Evolutionary conservation across 192 early-diverging fungal genomes (phyloP), one percentile per base, ranked within the genome.

Genomic region (Coemansia sp.): DNA sequence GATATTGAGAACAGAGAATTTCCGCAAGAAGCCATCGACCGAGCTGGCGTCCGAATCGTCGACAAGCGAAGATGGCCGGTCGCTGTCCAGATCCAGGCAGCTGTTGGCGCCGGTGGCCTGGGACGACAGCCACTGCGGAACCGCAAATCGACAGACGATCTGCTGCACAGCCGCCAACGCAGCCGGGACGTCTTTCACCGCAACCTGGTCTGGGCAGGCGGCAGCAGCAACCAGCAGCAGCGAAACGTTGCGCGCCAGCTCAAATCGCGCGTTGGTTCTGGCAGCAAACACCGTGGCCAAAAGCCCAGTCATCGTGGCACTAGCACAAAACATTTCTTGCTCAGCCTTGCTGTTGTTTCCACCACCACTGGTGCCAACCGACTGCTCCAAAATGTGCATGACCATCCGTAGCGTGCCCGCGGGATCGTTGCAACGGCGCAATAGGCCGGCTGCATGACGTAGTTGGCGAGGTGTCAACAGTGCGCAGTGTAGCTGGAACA

Each of bases 1-100:
- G 64, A 82, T 72, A 55, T 76, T 82, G 50, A 82, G 73, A 56
- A 82, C 79, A 14, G 79, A 75, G 56, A 82, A 82, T 32, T 63
- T 68, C 48, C 71, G 63, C 70, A 82, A 42, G 34, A 82, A 82
- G 28, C 73, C 77, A 40, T 80, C 77, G 18, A 55, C 69, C 0
- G 55, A 63, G 12, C 33, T 54, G 17, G 28, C 45, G 7, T 59
- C 64, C 3, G 65, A 29, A 11, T 20, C 32, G 18, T 68, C 71
- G 25, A 54, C 63, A 4, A 20, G 17, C 42, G 42, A 45, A 45
- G 10, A 16, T 5, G 42, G 3, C 14, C 42, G 10, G 14, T 45
- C 42, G 7, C 12, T 12, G 17, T 45, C 42, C 7, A 45, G 7
- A 12, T 45, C 42, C 42, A 45, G 17, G 14, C 42, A 8, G 50